phyloP scores from a whole-genome alignment of 345 rosid genomes.

The Microcos paniculata region DNA sequence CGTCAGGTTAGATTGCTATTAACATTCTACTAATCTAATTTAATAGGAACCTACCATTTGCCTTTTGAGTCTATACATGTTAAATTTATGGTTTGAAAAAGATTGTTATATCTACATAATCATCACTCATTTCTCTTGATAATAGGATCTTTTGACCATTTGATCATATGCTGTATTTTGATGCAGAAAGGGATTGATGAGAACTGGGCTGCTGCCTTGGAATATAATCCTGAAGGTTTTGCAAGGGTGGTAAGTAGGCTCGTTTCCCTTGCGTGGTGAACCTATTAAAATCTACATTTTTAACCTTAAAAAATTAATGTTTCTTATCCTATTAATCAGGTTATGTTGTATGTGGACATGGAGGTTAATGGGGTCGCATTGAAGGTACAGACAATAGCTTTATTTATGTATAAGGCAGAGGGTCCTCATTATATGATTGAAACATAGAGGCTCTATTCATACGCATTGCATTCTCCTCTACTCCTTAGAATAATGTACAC shows the following conservation, averaged over 20 bases:
- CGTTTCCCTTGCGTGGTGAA: slow-evolving; percentile 2
- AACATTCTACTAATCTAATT: neutral
- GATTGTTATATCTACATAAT: neutral
- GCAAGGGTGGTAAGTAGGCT: slow-evolving; percentile 90
- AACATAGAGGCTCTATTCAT: neutral
- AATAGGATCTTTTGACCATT: neutral
- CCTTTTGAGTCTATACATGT: neutral
- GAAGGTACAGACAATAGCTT: slow-evolving; percentile 59
- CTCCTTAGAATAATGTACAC: neutral
- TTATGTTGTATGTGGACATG: slow-evolving; percentile 98
- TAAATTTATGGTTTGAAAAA: neutral
- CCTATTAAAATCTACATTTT: slow-evolving; percentile 4
- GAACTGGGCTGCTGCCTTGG: slow-evolving; percentile 99
- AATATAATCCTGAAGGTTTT: slow-evolving; percentile 95
- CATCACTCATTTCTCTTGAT: neutral
- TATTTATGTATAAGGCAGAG: neutral
- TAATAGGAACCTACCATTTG: neutral
- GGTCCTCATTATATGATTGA: slow-evolving; percentile 1
- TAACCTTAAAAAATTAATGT: slow-evolving; percentile 9
- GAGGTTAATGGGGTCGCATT: slow-evolving; percentile 93
- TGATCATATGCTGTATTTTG: slow-evolving; percentile 14
- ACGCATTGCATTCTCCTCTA: neutral
- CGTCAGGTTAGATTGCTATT: slow-evolving; percentile 65
- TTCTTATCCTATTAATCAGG: slow-evolving; percentile 41
- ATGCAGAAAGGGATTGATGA: slow-evolving; percentile 98